Evolutionary conservation across 345 rosid species (phyloP).

Genomic region (Syzygium grande): DNA sequence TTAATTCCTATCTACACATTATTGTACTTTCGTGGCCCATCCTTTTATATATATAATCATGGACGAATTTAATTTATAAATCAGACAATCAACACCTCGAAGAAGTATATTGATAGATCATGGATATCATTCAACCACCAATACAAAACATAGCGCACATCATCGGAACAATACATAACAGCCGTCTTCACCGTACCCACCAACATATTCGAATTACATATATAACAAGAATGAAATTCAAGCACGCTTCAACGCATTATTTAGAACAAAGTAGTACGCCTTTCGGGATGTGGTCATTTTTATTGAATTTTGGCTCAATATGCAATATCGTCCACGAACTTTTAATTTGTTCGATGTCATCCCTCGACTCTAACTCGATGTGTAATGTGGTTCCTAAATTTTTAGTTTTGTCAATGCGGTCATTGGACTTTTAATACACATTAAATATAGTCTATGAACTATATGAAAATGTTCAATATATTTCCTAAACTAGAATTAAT

Average conservation of each 20-base stretch:
- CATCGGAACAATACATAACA: not conserved
- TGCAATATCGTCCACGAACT: no score
- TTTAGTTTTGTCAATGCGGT: no score
- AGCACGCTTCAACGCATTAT: not conserved
- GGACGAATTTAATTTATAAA: not conserved
- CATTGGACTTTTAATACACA: no score
- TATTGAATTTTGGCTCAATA: not conserved
- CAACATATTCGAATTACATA: not conserved
- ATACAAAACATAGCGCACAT: not conserved
- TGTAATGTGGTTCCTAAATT: no score
- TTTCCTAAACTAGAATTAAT: no score
- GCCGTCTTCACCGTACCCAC: accelerated
- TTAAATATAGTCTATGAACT: no score
- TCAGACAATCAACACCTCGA: not conserved
- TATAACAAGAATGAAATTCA: not conserved
- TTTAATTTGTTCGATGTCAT: no score
- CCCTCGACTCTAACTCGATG: no score
- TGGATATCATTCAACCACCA: not conserved
- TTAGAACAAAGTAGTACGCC: not conserved
- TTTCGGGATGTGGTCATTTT: not conserved
- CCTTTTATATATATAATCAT: not conserved
- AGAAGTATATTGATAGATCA: not conserved
- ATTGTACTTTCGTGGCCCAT: not conserved
- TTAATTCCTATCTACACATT: not conserved
- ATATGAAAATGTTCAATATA: no score